A percentile compares a stretch with the other conserved stretches of the same genome.
Conservation (phyloP, 2,329 filamentous ascomycete genomes). For the Apiospora rasikravindrae region DNA sequence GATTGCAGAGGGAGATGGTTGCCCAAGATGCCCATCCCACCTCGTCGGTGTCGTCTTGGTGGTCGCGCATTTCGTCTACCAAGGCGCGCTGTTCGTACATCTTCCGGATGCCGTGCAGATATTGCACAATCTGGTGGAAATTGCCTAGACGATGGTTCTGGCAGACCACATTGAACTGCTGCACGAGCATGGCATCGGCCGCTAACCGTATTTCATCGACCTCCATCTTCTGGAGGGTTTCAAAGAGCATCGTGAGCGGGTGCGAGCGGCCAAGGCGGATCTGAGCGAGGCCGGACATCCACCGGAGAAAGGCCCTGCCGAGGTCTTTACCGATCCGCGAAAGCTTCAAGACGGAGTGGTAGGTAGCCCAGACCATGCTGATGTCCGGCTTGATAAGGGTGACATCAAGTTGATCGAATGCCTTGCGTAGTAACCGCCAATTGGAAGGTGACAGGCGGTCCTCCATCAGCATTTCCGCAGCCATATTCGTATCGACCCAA, state of each 20-base stretch:
- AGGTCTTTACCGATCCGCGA: neutral
- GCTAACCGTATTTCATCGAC: neutral
- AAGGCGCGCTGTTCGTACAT: neutral
- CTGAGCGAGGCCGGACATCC: neutral
- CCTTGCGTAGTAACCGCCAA: neutral
- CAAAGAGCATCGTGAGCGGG: neutral
- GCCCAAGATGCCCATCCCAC: neutral
- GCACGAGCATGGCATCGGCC: neutral
- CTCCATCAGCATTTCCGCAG: neutral
- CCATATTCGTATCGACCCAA: neutral
- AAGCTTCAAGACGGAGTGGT: slow-evolving; percentile 2
- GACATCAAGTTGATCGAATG: neutral
- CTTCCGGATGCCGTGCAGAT: neutral
- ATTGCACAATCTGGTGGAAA: neutral
- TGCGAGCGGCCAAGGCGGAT: neutral
- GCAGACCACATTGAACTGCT: neutral
- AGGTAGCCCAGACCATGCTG: neutral
- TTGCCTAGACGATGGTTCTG: neutral
- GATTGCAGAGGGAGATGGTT: neutral
- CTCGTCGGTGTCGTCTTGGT: neutral
- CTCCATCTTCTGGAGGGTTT: neutral
- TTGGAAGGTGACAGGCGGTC: neutral
- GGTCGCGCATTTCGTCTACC: neutral
- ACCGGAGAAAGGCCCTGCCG: neutral
- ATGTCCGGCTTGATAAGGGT: neutral